Evolutionary conservation across 139 green algal genomes (phyloP), one percentile per base, ranked within the genome.

Genomic region (Pseudopediastrum boryanum): DNA sequence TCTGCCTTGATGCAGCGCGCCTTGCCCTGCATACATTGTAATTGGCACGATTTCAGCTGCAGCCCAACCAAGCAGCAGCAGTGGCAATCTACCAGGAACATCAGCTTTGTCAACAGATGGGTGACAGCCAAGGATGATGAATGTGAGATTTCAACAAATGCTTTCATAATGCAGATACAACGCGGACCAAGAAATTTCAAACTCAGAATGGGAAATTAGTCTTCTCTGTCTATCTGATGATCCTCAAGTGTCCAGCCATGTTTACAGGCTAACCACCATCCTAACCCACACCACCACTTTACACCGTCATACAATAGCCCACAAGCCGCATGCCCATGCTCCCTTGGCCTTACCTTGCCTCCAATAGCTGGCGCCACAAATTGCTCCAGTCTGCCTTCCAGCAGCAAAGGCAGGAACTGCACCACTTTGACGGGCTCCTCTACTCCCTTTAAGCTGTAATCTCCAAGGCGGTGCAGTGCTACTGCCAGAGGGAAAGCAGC

Each of bases 21-120:
- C 69, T 76, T 76, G 31, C 69, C 69, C 69, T 76, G 69, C 67
- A 65, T n/a, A n/a, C n/a, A n/a, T n/a, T n/a, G n/a, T n/a, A n/a
- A n/a, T n/a, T n/a, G n/a, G n/a, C n/a, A n/a, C n/a, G n/a, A n/a
- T n/a, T n/a, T n/a, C n/a, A n/a, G 44, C 8, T 43, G 6, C 46
- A 64, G 29, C 44, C 63, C 19, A 62, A 7, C 12, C 3, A 29
- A 42, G 43, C 67, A 51, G 5, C 35, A 51, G 4, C 61, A 44
- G 35, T 42, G 23, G 12, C 27, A 29, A 6, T 8, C 35, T 38
- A 33, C 56, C 56, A 2, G 35, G 12, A 13, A 33, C 2, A 1
- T 16, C 2, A 1, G 23, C 19, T 13, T 41, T 4, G 23, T 3
- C n/a, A 23, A 16, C 13, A 23, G 56, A 23, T 1, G 56, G 21